Evolutionary conservation across 2,329 filamentous ascomycete species (phyloP), one percentile per base, ranked within the genome.

Genomic region (Fusarium verrucosum): DNA sequence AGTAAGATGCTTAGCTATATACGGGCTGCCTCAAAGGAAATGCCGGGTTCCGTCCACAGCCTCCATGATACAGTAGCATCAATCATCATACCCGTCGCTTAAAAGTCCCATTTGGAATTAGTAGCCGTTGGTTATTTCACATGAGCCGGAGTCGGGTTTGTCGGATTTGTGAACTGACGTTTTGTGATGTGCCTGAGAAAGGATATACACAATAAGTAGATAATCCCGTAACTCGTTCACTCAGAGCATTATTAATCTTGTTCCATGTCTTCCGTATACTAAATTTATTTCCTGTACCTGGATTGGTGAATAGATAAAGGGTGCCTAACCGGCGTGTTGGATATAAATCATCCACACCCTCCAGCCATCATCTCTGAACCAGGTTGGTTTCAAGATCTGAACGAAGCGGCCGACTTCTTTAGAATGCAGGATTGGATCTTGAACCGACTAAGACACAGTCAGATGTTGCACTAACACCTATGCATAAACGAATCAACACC

Each of bases 1-100:
- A 49, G 63, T 42, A 42, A 56, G 45, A 66, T 33, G 28, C 57
- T 62, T 65, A 38, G 46, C 42, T 46, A 19, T 49, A 28, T 16
- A 54, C 35, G 7, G 25, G 28, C 25, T 42, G 40, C 28, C 33
- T 32, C 17, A 42, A 30, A 22, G 13, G 33, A 20, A 17, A 23
- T 45, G 40, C 41, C 38, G 55, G 23, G 36, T 28, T 25, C 35
- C 46, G 38, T 26, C 20, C 50, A 28, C 37, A 60, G 42, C 56
- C 43, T 61, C 35, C 38, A 49, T 13, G 33, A 62, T 49, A n/a
- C n/a, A n/a, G n/a, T n/a, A 42, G 23, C 28, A 57, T 26, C 40
- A 35, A 47, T 4, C 25, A 35, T 23, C n/a, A n/a, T n/a, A n/a
- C n/a, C n/a, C n/a, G 42, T 25, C 46, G 37, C 33, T 26, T 41